Evolutionary conservation across 2,329 filamentous ascomycete genomes (phyloP).

Genomic region (Microdochium nivale): DNA sequence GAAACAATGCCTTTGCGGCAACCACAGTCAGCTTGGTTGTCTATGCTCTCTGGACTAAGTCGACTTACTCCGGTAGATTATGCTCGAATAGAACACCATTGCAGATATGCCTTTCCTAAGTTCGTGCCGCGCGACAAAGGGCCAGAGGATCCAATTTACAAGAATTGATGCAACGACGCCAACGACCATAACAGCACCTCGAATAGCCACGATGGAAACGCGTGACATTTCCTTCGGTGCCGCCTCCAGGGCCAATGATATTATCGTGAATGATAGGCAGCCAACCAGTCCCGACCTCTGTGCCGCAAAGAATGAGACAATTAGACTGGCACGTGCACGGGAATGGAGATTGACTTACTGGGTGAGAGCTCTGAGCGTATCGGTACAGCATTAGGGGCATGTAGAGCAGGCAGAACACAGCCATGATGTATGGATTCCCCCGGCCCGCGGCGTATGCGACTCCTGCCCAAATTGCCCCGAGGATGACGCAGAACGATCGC

Average conservation of each 20-base stretch:
- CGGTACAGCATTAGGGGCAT: slow-evolving; percentile 53
- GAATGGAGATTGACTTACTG: slow-evolving; percentile 22
- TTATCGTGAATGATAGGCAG: slow-evolving; percentile 46
- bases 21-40: neutral
- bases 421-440: slow-evolving; percentile 47
- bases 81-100: slow-evolving; percentile 49
- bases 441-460: slow-evolving; percentile 39
- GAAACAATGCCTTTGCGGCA: slow-evolving; percentile 34
- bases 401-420: slow-evolving; percentile 43
- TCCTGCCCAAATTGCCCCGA: slow-evolving; percentile 47
- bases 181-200: slow-evolving; percentile 41
- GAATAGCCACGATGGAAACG: slow-evolving; percentile 32
- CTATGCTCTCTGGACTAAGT: neutral
- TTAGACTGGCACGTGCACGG: neutral
- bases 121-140: slow-evolving; percentile 51
- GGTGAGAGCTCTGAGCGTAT: slow-evolving; percentile 44
- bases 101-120: slow-evolving; percentile 44
- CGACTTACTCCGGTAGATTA: slow-evolving; percentile 42
- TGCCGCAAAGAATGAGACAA: neutral
- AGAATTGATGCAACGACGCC: slow-evolving; percentile 44
- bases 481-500: slow-evolving; percentile 35
- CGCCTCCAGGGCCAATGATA: slow-evolving; percentile 35
- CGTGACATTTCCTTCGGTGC: slow-evolving; percentile 22
- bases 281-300: slow-evolving; percentile 48
- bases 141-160: slow-evolving; percentile 53